Evolutionary conservation across 805 yeast species (phyloP).

Genomic region (Candida corydali): DNA sequence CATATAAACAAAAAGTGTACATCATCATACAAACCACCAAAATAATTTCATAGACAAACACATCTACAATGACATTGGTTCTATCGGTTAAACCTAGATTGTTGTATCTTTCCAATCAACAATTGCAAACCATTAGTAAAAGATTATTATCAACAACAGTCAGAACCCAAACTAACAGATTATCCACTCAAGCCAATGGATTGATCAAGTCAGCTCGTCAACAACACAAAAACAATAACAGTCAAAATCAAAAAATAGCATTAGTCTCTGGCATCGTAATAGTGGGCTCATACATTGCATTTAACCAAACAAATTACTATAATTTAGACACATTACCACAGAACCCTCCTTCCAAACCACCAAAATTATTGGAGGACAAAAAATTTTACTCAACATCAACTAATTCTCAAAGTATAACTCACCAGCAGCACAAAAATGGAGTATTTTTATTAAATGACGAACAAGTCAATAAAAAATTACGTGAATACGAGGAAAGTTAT

Average conservation of each 20-base stretch:
- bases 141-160: constrained; percentile 10
- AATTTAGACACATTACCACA: constrained; percentile 36
- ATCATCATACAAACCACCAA: too few species aligned
- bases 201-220: constrained; percentile 3
- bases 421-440: constrained; percentile 49
- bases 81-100: constrained; percentile 19
- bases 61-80: constrained; percentile 14
- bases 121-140: constrained; percentile 12
- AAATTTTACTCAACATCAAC: constrained; percentile 37
- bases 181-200: not conserved
- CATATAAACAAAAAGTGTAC: too few species aligned
- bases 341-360: not conserved
- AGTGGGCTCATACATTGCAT: constrained; percentile 39
- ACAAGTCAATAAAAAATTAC: constrained; percentile 65
- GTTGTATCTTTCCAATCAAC: constrained; percentile 14
- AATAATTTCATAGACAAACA: too few species aligned
- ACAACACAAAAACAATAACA: constrained; percentile 1
- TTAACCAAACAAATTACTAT: constrained; percentile 37
- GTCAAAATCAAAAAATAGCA: constrained; percentile 31
- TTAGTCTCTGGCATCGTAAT: constrained; percentile 38
- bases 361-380: constrained; percentile 7
- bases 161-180: constrained; percentile 3
- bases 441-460: constrained; percentile 58
- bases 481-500: constrained; percentile 76
- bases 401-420: constrained; percentile 42